phyloP scores from a whole-genome alignment of 140 eudicot species.

The Ambrosia hybrid region DNA sequence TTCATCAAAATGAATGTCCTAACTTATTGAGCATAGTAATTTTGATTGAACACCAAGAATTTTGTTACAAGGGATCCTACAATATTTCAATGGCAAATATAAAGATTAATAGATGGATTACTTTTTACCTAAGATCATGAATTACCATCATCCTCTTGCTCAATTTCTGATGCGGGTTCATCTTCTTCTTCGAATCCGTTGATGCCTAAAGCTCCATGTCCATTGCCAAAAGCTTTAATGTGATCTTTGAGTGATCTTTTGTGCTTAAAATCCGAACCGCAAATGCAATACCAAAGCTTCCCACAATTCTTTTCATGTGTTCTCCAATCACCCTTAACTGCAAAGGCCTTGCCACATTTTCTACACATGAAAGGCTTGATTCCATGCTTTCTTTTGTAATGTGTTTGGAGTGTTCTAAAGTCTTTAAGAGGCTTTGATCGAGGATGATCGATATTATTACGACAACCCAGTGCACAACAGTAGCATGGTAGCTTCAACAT shows the following conservation, averaged over 20 bases:
- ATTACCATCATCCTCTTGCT: constrained; percentile 39
- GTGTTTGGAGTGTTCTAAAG: constrained; percentile 50
- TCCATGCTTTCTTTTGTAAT: constrained; percentile 54
- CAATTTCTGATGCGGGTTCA: constrained; percentile 40
- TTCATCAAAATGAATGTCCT: constrained; percentile 16
- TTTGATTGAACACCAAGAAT: constrained; percentile 16
- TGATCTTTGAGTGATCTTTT: constrained; percentile 52
- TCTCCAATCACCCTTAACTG: constrained; percentile 45
- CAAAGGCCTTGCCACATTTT: constrained; percentile 48
- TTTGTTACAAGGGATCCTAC: constrained; percentile 22
- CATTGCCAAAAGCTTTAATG: constrained; percentile 44
- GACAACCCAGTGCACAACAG: constrained; percentile 47
- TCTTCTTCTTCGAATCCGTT: constrained; percentile 38
- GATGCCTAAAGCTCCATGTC: constrained; percentile 36
- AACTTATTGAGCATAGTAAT: constrained; percentile 6
- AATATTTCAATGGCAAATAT: constrained; percentile 4
- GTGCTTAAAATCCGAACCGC: constrained; percentile 54
- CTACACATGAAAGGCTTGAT: constrained; percentile 44
- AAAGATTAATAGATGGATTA: not conserved
- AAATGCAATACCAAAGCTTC: constrained; percentile 47
- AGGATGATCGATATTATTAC: constrained; percentile 43
- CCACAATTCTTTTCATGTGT: constrained; percentile 49
- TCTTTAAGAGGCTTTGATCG: constrained; percentile 46
- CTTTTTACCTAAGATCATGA: constrained; percentile 19
- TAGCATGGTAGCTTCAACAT: constrained; percentile 51